Percentiles rank a stretch among this genome's conserved stretches.
These are phyloP conservation scores for Graphiopsis chlorocephala DNA, from an alignment of 2,329 filamentous ascomycete species.

Conservation along the genomic window DNA sequence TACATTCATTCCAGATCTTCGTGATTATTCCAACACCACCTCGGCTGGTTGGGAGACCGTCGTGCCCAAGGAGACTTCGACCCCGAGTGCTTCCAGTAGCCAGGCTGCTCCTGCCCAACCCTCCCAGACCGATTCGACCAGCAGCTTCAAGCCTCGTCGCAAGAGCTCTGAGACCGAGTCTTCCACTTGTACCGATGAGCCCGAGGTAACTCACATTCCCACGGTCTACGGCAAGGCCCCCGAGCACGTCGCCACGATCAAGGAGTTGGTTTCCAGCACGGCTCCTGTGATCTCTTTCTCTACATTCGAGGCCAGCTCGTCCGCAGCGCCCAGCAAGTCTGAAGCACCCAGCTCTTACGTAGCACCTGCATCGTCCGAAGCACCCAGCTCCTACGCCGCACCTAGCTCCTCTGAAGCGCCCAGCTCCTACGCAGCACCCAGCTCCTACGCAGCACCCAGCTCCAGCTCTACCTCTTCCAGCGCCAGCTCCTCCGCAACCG, in stretches of 20 bases:
- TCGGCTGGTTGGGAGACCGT: slow-evolving; percentile 8
- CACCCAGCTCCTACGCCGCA: slow-evolving; percentile 22
- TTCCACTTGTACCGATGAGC: background rate
- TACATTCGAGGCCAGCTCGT: slow-evolving; percentile 27
- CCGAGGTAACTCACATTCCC: background rate
- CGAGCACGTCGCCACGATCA: background rate
- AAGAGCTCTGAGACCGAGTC: background rate
- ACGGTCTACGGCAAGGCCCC: slow-evolving; percentile 4
- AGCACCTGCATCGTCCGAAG: slow-evolving; percentile 20
- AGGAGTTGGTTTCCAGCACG: background rate
- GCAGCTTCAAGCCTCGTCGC: slow-evolving; percentile 1
- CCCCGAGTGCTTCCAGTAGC: slow-evolving; percentile 7
- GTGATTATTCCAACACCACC: slow-evolving; percentile 15
- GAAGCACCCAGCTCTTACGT: slow-evolving; percentile 23
- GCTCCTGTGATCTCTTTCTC: slow-evolving; percentile 30
- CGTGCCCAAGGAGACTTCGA: slow-evolving; percentile 16
- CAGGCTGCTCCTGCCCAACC: background rate
- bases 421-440: slow-evolving; percentile 25
- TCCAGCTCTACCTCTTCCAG: slow-evolving; percentile 2
- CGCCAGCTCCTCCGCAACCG: background rate
- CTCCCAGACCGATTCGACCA: background rate
- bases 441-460: slow-evolving; percentile 20
- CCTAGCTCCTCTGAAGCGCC: slow-evolving; percentile 26
- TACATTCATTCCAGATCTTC: slow-evolving; percentile 37
- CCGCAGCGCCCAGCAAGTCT: slow-evolving; percentile 25